phyloP scores from a whole-genome alignment of 2,329 filamentous ascomycete genomes.

The Sordariomycetes sp. region DNA sequence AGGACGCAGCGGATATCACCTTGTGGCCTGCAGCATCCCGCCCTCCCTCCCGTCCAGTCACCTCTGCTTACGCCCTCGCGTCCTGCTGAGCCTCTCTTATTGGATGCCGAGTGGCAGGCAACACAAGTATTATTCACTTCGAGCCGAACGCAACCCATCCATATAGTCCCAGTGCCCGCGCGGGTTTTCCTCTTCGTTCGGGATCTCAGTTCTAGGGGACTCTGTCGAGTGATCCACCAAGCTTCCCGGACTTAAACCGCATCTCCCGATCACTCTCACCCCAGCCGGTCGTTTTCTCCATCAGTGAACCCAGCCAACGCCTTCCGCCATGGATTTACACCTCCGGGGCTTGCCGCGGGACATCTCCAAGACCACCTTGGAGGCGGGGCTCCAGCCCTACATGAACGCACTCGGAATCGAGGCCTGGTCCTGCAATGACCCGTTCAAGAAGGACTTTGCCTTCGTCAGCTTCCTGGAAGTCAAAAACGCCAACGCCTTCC shows the following conservation, averaged over 20 bases:
- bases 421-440: conserved; percentile 32
- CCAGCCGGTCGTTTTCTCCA: too few relatives aligned
- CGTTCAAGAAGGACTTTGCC: conserved; percentile 19
- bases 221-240: not conserved
- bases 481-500: conserved; percentile 29
- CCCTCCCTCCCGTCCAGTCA: not conserved
- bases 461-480: conserved; percentile 30
- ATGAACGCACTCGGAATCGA: conserved; percentile 28
- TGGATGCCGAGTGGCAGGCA: not conserved
- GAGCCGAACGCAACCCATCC: not conserved
- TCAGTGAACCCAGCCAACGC: not conserved
- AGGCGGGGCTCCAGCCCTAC: conserved; percentile 24
- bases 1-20: not conserved
- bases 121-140: not conserved
- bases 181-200: too few relatives aligned
- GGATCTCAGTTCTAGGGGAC: not conserved
- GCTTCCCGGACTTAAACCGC: not conserved
- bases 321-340: conserved; percentile 31
- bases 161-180: not conserved
- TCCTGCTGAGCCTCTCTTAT: not conserved
- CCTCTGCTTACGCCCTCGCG: not conserved
- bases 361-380: conserved; percentile 25
- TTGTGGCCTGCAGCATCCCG: not conserved
- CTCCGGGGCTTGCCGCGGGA: conserved; percentile 29
- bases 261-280: too few relatives aligned